These are phyloP conservation scores for Asterophora parasitica DNA, from an alignment of 768 basidiomycete species.

Conservation along the genomic window DNA sequence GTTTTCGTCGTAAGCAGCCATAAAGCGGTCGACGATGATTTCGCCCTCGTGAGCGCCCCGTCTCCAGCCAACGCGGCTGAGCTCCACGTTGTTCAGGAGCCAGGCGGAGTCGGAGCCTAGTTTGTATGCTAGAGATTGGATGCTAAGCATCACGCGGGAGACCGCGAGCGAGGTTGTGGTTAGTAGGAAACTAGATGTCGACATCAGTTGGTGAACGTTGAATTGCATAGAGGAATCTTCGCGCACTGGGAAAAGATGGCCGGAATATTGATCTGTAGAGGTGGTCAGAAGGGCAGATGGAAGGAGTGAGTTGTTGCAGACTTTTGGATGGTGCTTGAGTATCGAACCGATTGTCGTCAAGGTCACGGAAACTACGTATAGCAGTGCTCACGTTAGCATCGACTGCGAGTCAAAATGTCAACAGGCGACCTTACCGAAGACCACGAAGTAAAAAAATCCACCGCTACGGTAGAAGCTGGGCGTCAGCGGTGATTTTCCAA, in stretches of 20 bases:
- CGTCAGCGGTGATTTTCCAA: background rate
- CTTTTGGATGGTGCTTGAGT: conserved; percentile 24
- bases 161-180: conserved; percentile 26
- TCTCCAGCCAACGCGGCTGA: conserved; percentile 38
- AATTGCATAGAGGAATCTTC: conserved; percentile 1
- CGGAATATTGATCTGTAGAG: conserved; percentile 30
- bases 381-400: no score
- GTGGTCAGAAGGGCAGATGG: background rate
- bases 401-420: background rate
- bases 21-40: conserved; percentile 27
- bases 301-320: conserved; percentile 9
- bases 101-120: conserved; percentile 37
- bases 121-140: conserved; percentile 35
- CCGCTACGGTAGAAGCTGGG: conserved; percentile 22
- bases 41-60: conserved; percentile 32
- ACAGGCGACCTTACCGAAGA: conserved; percentile 24
- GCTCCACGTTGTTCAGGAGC: conserved; percentile 41
- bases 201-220: background rate
- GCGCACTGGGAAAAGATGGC: conserved; percentile 31
- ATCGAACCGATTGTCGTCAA: conserved; percentile 31
- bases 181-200: conserved; percentile 19
- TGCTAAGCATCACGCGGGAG: conserved; percentile 26
- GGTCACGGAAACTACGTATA: conserved; percentile 24
- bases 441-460: conserved; percentile 37
- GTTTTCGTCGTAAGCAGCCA: conserved; percentile 13